Evolutionary conservation across 2,329 filamentous ascomycete species (phyloP), one percentile per base, ranked within the genome.

Genomic region (Didymella exigua): DNA sequence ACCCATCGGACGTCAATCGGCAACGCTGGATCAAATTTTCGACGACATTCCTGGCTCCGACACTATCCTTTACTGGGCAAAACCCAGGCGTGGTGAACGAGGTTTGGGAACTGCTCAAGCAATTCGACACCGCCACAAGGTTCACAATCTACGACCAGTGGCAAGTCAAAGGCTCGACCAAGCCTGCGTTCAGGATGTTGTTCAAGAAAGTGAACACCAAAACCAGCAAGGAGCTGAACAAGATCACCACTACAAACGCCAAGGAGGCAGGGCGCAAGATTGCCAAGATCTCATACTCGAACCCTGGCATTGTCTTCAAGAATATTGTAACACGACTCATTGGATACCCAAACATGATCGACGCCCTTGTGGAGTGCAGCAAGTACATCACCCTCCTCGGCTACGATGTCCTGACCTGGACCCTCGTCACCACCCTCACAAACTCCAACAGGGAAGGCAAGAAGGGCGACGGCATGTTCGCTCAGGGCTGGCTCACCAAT

Each of bases 131-230:
- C 11, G 83, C 86, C 1, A 86, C 85, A 8, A 86, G 95, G 55
- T 99, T 93, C 77, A 87, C 86, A 43, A 90, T 99, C 69, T 99
- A 99, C 71, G 86, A 91, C 0, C 93, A 97, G 73, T 99, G 95
- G 91, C 48, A 51, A 23, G 27, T 51, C 19, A 93, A 91, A 66
- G 61, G 54, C 23, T 54, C 53, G 16, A 61, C 51, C 14, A 71
- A 69, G 33, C 89, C 91, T 4, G 87, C 91, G 41, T 89, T 98
- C 75, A 87, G 87, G 66, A 79, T 84, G 23, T 91, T 90, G 1
- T 96, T 96, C 72, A 85, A 89, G 30, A 84, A 86, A 60, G 89
- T 92, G 10, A 86, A 84, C 44, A 81, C 88, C 1, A 90, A 96
- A 71, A 96, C 93, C 0, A 86, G 90, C 62, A 87, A 91, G 62